Conservation (phyloP, 2,329 filamentous ascomycete species). For the Aspergillus brasiliensis region DNA sequence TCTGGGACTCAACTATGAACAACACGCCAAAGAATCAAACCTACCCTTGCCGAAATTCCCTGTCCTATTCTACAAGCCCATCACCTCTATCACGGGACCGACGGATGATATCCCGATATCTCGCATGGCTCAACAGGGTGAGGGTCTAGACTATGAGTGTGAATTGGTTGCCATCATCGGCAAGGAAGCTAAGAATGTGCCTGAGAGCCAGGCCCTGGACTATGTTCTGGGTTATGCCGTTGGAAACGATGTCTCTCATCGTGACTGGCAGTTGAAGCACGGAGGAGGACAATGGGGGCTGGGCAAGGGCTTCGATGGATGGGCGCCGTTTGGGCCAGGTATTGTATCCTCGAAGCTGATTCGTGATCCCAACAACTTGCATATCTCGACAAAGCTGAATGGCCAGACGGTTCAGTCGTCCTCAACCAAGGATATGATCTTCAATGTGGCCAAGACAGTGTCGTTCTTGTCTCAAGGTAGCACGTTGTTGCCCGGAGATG, state of each 20-base stretch:
- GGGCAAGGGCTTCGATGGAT: slow-evolving; percentile 75
- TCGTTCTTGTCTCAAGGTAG: slow-evolving; percentile 50
- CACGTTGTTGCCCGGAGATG: slow-evolving; percentile 43
- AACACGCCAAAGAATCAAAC: slow-evolving; percentile 70
- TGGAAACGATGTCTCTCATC: slow-evolving; percentile 78
- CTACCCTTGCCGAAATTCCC: slow-evolving; percentile 71
- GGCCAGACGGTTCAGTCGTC: slow-evolving; percentile 52
- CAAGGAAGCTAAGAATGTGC: slow-evolving; percentile 65
- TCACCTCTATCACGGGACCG: slow-evolving; percentile 66
- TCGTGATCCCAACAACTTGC: slow-evolving; percentile 42
- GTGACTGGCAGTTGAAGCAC: slow-evolving; percentile 71
- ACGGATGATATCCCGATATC: slow-evolving; percentile 68
- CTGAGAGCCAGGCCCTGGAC: slow-evolving; percentile 66
- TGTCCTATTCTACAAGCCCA: slow-evolving; percentile 73
- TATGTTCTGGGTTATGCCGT: slow-evolving; percentile 75
- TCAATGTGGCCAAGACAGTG: slow-evolving; percentile 50
- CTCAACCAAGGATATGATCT: slow-evolving; percentile 53
- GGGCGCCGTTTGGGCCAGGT: slow-evolving; percentile 72
- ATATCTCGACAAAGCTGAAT: slow-evolving; percentile 52
- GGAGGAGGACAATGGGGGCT: slow-evolving; percentile 71
- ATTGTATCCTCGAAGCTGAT: slow-evolving; percentile 62
- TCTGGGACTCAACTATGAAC: slow-evolving; percentile 70
- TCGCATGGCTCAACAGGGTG: slow-evolving; percentile 63
- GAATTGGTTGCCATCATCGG: slow-evolving; percentile 76
- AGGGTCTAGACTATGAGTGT: slow-evolving; percentile 77